phyloP scores from a whole-genome alignment of 805 yeast species.

The Yamadazyma takamatsuzukensis region DNA sequence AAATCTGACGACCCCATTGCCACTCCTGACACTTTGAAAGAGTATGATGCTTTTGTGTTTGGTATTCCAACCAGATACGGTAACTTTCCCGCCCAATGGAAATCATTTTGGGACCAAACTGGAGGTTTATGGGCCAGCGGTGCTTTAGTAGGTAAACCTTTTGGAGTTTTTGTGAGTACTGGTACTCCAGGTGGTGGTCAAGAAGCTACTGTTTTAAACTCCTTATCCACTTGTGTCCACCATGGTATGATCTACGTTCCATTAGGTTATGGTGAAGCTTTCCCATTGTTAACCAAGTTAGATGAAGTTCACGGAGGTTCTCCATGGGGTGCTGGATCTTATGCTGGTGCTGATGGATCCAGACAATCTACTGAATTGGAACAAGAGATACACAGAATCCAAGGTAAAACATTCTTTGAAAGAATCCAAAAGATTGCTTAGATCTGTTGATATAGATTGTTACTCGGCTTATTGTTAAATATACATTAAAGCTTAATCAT shows the following conservation, averaged over 20 bases:
- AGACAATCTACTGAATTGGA: constrained; percentile 65
- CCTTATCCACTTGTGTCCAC: constrained; percentile 64
- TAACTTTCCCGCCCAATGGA: constrained; percentile 73
- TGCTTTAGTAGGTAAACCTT: constrained; percentile 68
- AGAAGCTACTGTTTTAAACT: constrained; percentile 64
- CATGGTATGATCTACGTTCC: constrained; percentile 83
- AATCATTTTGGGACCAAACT: constrained; percentile 71
- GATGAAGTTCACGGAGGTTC: constrained; percentile 75
- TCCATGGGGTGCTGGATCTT: constrained; percentile 84
- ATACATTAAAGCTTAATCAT: neutral
- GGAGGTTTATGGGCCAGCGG: constrained; percentile 81
- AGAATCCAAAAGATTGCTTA: neutral
- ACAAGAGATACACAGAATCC: constrained; percentile 57
- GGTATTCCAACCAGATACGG: constrained; percentile 90
- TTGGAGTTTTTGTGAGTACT: constrained; percentile 68
- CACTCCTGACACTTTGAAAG: constrained; percentile 50
- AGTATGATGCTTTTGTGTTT: constrained; percentile 77
- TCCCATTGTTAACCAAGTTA: constrained; percentile 51
- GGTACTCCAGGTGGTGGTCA: constrained; percentile 83
- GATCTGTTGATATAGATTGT: neutral
- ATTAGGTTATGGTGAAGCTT: constrained; percentile 62
- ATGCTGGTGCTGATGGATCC: constrained; percentile 75
- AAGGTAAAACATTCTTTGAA: constrained; percentile 59
- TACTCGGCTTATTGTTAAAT: neutral
- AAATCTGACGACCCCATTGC: constrained; percentile 54